A percentile compares a stretch with the other conserved stretches of the same genome.
Evolutionary conservation across 2,329 filamentous ascomycete species (phyloP).

Genomic region (Blastomyces percursus): DNA sequence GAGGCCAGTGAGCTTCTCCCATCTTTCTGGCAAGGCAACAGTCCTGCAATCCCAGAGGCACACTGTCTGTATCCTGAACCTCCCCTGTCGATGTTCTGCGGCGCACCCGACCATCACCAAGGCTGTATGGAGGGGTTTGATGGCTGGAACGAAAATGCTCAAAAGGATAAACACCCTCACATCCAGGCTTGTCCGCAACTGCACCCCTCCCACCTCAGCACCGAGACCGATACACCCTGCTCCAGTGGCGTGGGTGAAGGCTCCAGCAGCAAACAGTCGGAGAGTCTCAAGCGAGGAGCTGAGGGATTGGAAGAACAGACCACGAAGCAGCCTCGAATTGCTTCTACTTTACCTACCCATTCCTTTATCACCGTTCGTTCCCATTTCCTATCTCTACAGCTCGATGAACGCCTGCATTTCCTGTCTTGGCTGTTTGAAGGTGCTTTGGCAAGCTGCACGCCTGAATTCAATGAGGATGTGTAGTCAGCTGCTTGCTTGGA

Average conservation of each 20-base stretch:
- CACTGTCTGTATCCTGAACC: conserved; percentile 6
- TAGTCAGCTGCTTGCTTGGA: too few species aligned
- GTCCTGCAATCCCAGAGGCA: background rate
- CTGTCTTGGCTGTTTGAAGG: too few species aligned
- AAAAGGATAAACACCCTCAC: background rate
- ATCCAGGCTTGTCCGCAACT: background rate
- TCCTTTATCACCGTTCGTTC: too few species aligned
- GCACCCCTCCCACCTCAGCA: background rate
- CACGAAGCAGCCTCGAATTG: background rate
- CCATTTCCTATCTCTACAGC: too few species aligned
- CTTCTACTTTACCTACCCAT: background rate
- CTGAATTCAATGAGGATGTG: too few species aligned
- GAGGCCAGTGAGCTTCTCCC: background rate
- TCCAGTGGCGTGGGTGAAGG: background rate
- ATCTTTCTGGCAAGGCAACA: background rate
- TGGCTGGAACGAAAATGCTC: background rate
- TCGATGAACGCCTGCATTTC: too few species aligned
- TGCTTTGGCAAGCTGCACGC: too few species aligned
- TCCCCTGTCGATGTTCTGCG: conserved; percentile 7
- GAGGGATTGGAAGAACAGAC: background rate
- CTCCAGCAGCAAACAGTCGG: background rate
- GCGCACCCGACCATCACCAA: background rate
- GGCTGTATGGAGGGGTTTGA: background rate
- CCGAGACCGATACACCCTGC: background rate
- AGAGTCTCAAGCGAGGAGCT: background rate